phyloP scores from a whole-genome alignment of 2,329 filamentous ascomycete genomes.

The Hypoxylon sp. region DNA sequence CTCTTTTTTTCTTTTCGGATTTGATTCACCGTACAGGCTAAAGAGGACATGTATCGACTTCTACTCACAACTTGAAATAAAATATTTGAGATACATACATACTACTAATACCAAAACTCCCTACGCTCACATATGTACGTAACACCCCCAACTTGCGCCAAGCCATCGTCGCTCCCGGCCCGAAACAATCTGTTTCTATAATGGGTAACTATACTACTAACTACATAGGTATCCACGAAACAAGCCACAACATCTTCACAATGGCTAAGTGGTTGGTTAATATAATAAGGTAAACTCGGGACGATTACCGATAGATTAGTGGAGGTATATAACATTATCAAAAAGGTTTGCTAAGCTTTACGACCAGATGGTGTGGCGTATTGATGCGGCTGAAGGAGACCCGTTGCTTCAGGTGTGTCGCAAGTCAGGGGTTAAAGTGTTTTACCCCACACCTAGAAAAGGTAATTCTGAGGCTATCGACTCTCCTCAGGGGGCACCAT shows the following conservation, averaged over 20 bases:
- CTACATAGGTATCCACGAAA: conserved; percentile 12
- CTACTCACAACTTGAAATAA: neutral
- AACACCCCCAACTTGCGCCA: conserved; percentile 21
- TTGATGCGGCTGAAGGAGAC: conserved; percentile 41
- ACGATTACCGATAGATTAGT: conserved; percentile 5
- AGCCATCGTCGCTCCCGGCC: conserved; percentile 17
- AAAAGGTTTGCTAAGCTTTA: conserved; percentile 2
- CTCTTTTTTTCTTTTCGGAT: conserved; percentile 8
- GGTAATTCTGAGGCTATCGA: conserved; percentile 44
- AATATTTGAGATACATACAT: conserved; percentile 1
- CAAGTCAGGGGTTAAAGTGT: conserved; percentile 50
- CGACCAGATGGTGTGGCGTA: conserved; percentile 30
- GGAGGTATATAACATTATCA: neutral
- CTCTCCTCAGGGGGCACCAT: conserved; percentile 27
- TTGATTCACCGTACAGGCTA: conserved; percentile 9
- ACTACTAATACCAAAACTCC: conserved; percentile 6
- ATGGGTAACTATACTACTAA: neutral
- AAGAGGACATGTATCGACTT: neutral
- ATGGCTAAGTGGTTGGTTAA: neutral
- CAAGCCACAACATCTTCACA: conserved; percentile 8
- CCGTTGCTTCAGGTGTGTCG: conserved; percentile 52
- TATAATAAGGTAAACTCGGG: neutral
- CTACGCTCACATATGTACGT: neutral
- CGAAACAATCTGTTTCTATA: conserved; percentile 18
- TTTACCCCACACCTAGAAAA: conserved; percentile 46